Conservation (phyloP, 202 grass and related monocot genomes). For the Carex arenaria region DNA sequence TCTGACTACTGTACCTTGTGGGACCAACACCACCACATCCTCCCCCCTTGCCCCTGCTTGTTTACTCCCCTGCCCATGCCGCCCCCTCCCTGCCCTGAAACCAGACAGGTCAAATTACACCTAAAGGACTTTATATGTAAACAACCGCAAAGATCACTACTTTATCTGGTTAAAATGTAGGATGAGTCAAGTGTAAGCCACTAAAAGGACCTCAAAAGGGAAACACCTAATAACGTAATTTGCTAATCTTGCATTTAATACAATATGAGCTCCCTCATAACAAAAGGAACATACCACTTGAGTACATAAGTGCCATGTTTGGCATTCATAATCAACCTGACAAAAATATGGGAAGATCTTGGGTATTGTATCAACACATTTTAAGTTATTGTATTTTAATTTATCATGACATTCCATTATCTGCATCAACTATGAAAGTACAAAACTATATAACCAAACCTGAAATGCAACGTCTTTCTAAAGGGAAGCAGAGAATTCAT, state of each 20-base stretch:
- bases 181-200: neutral
- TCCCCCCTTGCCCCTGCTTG: slow-evolving; percentile 82
- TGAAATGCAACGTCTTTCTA: slow-evolving; percentile 83
- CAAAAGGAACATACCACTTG: neutral
- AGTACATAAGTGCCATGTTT: neutral
- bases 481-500: slow-evolving; percentile 95
- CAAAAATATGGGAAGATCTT: neutral
- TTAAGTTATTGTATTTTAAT: neutral
- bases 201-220: neutral
- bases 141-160: neutral
- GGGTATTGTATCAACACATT: neutral
- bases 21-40: slow-evolving; percentile 79
- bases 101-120: neutral
- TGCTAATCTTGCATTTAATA: neutral
- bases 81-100: slow-evolving; percentile 54
- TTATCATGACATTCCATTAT: neutral
- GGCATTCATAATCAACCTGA: neutral
- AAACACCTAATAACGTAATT: neutral
- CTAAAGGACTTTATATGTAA: neutral
- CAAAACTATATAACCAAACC: slow-evolving; percentile 20
- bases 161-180: neutral
- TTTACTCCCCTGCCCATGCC: slow-evolving; percentile 68
- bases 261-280: neutral
- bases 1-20: slow-evolving; percentile 76
- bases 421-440: slow-evolving; percentile 1